Evolutionary conservation across 257 asterid genomes (phyloP), one percentile per base, ranked within the genome.

Genomic region (Voacanga thouarsii): DNA sequence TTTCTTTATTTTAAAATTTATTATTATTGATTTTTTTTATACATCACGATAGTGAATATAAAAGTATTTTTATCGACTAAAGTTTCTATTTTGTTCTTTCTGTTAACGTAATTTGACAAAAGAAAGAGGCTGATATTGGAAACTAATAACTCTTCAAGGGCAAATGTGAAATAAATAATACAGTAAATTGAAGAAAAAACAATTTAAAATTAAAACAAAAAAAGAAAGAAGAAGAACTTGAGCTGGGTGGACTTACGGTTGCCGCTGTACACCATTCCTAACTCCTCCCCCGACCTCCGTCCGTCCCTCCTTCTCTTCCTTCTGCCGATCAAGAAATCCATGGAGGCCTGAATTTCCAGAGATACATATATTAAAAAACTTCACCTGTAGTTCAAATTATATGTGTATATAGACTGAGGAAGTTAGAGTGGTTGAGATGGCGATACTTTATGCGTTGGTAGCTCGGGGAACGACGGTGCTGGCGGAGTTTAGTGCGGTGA

Each of bases 401-500:
- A 26, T 45, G 24, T 73, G 23, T 18, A 4, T 23, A 3, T 51
- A 28, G 12, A n/a, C 23, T 19, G 56, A 67, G 71, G 8, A 16
- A 11, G 33, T 26, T 43, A 16, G 55, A 64, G n/a, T 6, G 21
- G 30, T 12, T 24, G 18, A 12, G 69, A 96, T 96, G 99, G 98
- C 98, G 90, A 96, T 96, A 83, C 83, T 93, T 75, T 96, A 89
- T 72, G 97, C 92, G 70, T 82, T 92, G 87, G 99, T 96, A 83
- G 96, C 98, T 78, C 88, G 99, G 63, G 97, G 98, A 72, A 92
- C 94, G 55, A 93, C 97, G 72, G 98, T 93, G 80, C 89, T 96
- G 82, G 89, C 99, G 61, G 99, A 96, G 88, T 96, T 96, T 89
- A 90, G 97, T 88, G 98, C 99, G 79, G 97, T 96, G 39, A 85